Evolutionary conservation across 768 basidiomycete genomes (phyloP).

Genomic region (Epithele typhae): DNA sequence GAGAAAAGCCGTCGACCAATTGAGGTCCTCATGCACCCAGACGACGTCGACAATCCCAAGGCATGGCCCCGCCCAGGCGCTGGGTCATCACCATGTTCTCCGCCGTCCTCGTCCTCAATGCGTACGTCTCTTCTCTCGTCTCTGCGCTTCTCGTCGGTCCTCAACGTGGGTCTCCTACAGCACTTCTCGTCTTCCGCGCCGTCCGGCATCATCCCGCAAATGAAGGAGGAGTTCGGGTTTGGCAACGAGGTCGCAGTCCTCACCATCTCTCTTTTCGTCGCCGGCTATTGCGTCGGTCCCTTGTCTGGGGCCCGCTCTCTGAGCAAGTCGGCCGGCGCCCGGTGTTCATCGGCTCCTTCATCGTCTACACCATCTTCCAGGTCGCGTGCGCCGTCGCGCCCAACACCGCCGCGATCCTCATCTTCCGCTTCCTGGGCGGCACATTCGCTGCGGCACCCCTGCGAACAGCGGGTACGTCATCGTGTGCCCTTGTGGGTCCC

Average conservation of each 20-base stretch:
- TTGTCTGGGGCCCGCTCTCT: slow-evolving; percentile 55
- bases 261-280: slow-evolving; percentile 58
- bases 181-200: slow-evolving; percentile 64
- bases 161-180: slow-evolving; percentile 30
- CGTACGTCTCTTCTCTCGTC: slow-evolving; percentile 29
- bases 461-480: slow-evolving; percentile 56
- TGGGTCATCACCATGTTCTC: slow-evolving; percentile 26
- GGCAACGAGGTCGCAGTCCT: slow-evolving; percentile 48
- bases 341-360: slow-evolving; percentile 32
- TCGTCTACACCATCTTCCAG: slow-evolving; percentile 60
- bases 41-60: slow-evolving; percentile 23
- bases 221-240: slow-evolving; percentile 46
- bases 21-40: slow-evolving; percentile 19
- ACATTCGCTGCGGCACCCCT: slow-evolving; percentile 67
- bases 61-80: slow-evolving; percentile 17
- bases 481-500: background rate
- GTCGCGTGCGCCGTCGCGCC: slow-evolving; percentile 57
- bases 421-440: slow-evolving; percentile 68
- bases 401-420: slow-evolving; percentile 59
- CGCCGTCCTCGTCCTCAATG: slow-evolving; percentile 23
- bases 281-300: slow-evolving; percentile 64
- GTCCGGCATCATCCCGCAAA: slow-evolving; percentile 39
- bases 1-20: slow-evolving; percentile 23
- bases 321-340: slow-evolving; percentile 30
- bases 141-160: slow-evolving; percentile 36